phyloP scores from a whole-genome alignment of 176 grass and related monocot species.

The Avena insularis region DNA sequence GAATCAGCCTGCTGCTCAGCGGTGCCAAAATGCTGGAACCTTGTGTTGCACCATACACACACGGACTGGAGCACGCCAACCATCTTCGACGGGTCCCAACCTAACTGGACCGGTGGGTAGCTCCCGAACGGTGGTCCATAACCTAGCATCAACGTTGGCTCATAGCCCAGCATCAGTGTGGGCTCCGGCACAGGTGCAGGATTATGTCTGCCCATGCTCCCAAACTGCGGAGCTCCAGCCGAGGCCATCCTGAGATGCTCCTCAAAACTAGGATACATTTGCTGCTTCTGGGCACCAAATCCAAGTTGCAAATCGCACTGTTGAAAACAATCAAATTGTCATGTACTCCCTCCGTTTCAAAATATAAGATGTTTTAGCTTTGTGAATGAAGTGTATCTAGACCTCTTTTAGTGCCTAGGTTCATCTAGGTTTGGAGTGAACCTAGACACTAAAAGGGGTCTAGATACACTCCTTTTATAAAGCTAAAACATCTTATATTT shows the following conservation, averaged over 20 bases:
- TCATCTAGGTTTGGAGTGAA: too few species aligned
- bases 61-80: slow-evolving; percentile 51
- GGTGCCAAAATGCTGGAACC: slow-evolving; percentile 67
- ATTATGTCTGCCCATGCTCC: slow-evolving; percentile 50
- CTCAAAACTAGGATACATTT: slow-evolving; percentile 59
- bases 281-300: slow-evolving; percentile 56
- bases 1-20: slow-evolving; percentile 70
- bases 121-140: slow-evolving; percentile 59
- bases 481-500: too few species aligned
- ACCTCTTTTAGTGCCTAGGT: too few species aligned
- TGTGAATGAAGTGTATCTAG: too few species aligned
- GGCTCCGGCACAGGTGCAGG: slow-evolving; percentile 52
- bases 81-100: slow-evolving; percentile 71
- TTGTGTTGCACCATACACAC: slow-evolving; percentile 80
- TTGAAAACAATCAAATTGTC: slow-evolving; percentile 37
- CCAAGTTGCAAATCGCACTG: slow-evolving; percentile 62
- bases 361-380: too few species aligned
- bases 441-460: too few species aligned
- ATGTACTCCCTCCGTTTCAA: not conserved
- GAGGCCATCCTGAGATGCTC: slow-evolving; percentile 67
- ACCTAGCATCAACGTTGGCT: slow-evolving; percentile 69
- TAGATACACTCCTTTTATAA: too few species aligned
- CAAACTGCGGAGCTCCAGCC: slow-evolving; percentile 55
- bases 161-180: slow-evolving; percentile 72
- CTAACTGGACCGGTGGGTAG: slow-evolving; percentile 71